Evolutionary conservation across 129 eudicot species (phyloP).

Genomic region (Tagetes erecta): DNA sequence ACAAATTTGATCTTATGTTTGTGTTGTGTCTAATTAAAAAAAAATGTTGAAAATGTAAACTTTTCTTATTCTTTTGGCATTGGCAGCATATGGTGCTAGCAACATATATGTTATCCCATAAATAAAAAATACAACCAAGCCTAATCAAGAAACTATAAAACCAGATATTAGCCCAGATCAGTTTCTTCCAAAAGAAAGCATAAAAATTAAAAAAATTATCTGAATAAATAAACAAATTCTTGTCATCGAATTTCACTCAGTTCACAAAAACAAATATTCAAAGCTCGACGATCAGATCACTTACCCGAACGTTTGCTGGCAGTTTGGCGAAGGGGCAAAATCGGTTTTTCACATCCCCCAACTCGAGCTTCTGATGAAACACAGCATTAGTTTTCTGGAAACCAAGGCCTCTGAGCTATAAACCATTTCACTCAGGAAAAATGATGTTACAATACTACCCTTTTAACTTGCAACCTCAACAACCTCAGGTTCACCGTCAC

Average conservation of each 20-base stretch:
- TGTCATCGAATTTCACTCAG: conserved; percentile 25
- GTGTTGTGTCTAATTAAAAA: neutral
- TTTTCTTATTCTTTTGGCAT: neutral
- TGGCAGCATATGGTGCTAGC: neutral
- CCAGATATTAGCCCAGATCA: conserved; percentile 15
- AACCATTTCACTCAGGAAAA: conserved; percentile 34
- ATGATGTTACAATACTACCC: conserved; percentile 13
- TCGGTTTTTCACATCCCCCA: conserved; percentile 27
- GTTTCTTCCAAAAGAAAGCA: conserved; percentile 21
- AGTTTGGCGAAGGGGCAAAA: conserved; percentile 26
- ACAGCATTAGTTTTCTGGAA: conserved; percentile 30
- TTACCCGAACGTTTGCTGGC: conserved; percentile 6
- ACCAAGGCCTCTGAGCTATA: conserved; percentile 38
- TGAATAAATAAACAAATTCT: conserved; percentile 3
- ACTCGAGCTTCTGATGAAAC: conserved; percentile 24
- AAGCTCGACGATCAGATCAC: conserved; percentile 20
- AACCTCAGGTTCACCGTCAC: conserved; percentile 67
- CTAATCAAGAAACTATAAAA: conserved; percentile 24
- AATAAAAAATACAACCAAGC: conserved; percentile 12
- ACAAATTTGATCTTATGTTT: too few species aligned
- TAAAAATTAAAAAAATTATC: conserved; percentile 1
- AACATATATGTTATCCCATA: neutral
- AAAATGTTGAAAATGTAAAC: neutral
- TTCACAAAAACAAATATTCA: conserved; percentile 21
- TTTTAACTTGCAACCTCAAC: conserved; percentile 52